Evolutionary conservation across 192 early-diverging fungal genomes (phyloP).

Genomic region (Powellomyces hirtus): DNA sequence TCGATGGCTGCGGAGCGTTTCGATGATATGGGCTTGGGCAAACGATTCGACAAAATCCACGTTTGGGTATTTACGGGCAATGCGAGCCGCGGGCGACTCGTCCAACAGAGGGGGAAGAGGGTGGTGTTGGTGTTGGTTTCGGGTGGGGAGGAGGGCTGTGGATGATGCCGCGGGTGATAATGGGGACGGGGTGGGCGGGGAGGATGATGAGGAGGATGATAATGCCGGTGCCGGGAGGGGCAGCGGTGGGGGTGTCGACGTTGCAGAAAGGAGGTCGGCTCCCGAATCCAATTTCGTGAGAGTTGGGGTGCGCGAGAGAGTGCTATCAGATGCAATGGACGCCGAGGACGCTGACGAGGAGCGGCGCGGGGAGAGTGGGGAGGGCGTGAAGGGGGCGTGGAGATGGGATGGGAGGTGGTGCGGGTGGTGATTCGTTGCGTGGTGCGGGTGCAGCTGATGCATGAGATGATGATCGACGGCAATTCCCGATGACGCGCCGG

Average conservation of each 20-base stretch:
- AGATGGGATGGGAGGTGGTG: not conserved
- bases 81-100: not conserved
- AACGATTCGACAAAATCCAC: conserved; percentile 3
- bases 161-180: too few relatives aligned
- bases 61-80: not conserved
- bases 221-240: too few relatives aligned
- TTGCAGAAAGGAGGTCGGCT: too few relatives aligned
- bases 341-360: not conserved
- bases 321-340: not conserved
- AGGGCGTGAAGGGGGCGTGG: not conserved
- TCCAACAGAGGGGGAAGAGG: not conserved
- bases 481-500: not conserved
- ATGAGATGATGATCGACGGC: not conserved
- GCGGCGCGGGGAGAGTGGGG: not conserved
- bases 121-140: not conserved
- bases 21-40: not conserved
- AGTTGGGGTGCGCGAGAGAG: not conserved
- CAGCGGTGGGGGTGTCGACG: too few relatives aligned
- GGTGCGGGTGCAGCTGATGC: not conserved
- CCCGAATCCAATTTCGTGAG: not conserved
- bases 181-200: too few relatives aligned
- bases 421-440: not conserved
- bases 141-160: too few relatives aligned
- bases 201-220: too few relatives aligned
- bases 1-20: too few relatives aligned